Base-by-base conservation (phyloP, 768 basidiomycete genomes). In the Russula ochroleuca region DNA sequence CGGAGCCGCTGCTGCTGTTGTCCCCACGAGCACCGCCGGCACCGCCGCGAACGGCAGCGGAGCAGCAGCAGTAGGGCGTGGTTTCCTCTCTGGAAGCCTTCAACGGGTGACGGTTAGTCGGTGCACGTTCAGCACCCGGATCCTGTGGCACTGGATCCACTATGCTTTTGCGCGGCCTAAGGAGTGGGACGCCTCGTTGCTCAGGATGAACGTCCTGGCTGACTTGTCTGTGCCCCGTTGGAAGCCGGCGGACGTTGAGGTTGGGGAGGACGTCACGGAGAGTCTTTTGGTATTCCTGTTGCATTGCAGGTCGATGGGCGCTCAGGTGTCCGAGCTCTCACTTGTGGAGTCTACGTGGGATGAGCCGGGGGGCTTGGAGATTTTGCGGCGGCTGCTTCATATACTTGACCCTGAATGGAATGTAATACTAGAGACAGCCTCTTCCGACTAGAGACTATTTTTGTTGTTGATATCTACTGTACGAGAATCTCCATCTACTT, bases 131-230 rank as follows among this genome's bases (percentile, higher is more conserved):
- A 61, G 52, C 52, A 55, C 60, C 11, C 41, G 53, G 1, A 21
- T 38, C 17, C 19, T 55, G 23, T 61, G 60, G 60, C 28, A 55
- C 33, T 61, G 60, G 60, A 61, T 61, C 41, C 52, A 61, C 28
- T 55, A 53, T 21, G n/a, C 43, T 0, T 48, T 43, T 8, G 59
- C 41, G 31, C 41, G 50, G 8, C 59, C 59, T 7, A 31, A 28
- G 5, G 59, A 45, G 31, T 7, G 2, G 51, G 59, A 61, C 14
- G 21, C 37, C 13, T 35, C 15, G 8, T 10, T 15, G 5, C 31
- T 61, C 4, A 51, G 59, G 41, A 48, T 15, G 59, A 41, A 52
- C 43, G 51, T 61, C 11, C 21, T 53, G 33, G 41, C 51, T 0
- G 41, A 53, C 21, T n/a, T 54, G 52, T 53, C 41, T 17, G 60